Conservation (phyloP, 441 rosid species). For the Populus hybrid region DNA sequence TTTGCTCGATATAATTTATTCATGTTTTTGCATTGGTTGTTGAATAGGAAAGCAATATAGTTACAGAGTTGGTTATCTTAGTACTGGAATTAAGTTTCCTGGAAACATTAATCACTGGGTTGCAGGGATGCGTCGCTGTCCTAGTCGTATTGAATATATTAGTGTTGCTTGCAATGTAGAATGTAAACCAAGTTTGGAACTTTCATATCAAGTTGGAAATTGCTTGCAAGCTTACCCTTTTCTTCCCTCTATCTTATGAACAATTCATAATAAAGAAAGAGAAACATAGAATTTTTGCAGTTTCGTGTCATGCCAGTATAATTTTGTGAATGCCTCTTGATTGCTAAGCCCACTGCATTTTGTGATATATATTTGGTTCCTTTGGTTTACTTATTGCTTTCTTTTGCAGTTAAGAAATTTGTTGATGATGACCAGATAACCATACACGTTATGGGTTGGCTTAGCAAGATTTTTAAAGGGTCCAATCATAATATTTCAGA, state of each 20-base stretch:
- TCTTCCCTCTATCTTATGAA: not conserved
- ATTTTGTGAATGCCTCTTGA: not conserved
- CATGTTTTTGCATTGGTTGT: slow-evolving; percentile 10
- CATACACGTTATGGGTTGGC: slow-evolving; percentile 67
- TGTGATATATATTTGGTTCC: not conserved
- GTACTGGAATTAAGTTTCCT: slow-evolving; percentile 16
- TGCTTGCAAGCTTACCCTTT: not conserved
- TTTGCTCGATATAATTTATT: slow-evolving; percentile 8
- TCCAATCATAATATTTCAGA: slow-evolving; percentile 49
- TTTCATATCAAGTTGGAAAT: slow-evolving; percentile 10
- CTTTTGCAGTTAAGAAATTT: slow-evolving; percentile 41
- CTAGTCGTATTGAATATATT: not conserved
- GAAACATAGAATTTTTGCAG: not conserved
- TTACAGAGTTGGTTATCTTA: slow-evolving; percentile 2
- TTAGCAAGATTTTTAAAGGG: slow-evolving; percentile 83
- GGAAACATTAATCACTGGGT: not conserved
- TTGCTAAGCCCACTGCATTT: not conserved
- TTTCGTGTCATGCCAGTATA: not conserved
- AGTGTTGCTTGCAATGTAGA: slow-evolving; percentile 3
- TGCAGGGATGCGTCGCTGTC: not conserved
- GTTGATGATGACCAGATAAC: slow-evolving; percentile 49
- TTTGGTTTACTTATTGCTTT: slow-evolving; percentile 8
- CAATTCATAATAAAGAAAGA: not conserved
- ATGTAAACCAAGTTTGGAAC: not conserved
- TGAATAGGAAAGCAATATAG: slow-evolving; percentile 9